Conservation (phyloP, 2,329 filamentous ascomycete genomes). For the Proliferodiscus dingleyae region DNA sequence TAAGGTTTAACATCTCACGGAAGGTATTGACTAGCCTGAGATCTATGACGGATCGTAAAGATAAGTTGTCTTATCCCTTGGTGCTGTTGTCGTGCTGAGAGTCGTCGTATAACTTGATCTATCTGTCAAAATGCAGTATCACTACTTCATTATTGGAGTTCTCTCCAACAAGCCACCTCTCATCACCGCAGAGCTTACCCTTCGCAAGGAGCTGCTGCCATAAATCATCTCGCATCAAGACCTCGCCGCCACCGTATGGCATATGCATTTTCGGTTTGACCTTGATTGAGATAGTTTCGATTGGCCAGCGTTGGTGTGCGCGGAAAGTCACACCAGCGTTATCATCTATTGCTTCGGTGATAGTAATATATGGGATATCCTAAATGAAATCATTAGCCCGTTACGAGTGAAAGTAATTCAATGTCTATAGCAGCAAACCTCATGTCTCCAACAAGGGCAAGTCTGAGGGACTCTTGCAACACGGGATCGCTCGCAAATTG, state of each 20-base stretch:
- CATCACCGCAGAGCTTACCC: constrained; percentile 53
- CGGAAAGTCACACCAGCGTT: constrained; percentile 41
- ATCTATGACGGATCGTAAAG: too few species aligned
- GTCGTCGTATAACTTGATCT: not conserved
- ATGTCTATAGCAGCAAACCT: constrained; percentile 15
- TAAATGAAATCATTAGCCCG: constrained; percentile 18
- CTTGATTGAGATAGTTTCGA: constrained; percentile 42
- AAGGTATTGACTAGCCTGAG: too few species aligned
- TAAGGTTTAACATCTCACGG: too few species aligned
- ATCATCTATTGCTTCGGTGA: constrained; percentile 41
- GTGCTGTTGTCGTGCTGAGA: too few species aligned
- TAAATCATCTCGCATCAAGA: constrained; percentile 39
- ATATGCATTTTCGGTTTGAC: constrained; percentile 35
- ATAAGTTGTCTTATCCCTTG: too few species aligned
- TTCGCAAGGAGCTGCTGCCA: constrained; percentile 46
- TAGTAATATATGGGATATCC: constrained; percentile 46
- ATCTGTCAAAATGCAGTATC: constrained; percentile 43
- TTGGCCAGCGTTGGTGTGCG: constrained; percentile 43
- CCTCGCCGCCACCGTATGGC: constrained; percentile 32
- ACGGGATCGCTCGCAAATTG: constrained; percentile 19
- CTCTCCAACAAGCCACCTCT: constrained; percentile 58
- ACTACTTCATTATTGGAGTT: constrained; percentile 47
- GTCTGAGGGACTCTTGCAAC: constrained; percentile 28
- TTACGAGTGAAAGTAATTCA: not conserved
- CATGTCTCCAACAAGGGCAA: constrained; percentile 50